Evolutionary conservation across 2,329 filamentous ascomycete species (phyloP), one percentile per base, ranked within the genome.

Genomic region (Ilyonectria sp.): DNA sequence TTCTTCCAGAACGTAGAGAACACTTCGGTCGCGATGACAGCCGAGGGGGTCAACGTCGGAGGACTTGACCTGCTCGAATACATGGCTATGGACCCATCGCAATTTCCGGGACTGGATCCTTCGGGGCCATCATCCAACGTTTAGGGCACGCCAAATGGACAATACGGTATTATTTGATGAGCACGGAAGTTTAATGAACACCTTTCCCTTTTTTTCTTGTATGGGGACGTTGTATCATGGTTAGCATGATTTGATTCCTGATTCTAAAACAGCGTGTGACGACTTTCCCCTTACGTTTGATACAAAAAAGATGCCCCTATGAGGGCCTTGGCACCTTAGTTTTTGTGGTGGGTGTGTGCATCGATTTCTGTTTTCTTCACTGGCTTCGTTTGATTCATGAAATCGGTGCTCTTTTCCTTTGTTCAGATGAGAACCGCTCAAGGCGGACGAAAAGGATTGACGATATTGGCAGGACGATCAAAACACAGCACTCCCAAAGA

Each of bases 41-140:
- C 90, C 9, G 90, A 92, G 71, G 90, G 90, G 31, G 87, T 92
- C 56, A 91, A 91, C 71, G 87, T 92, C 2, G 90, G 89, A 10
- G 90, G 90, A 0, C 82, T 92, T 35, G 90, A 92, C 75, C 76
- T 92, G 72, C 84, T 92, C 15, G 90, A 92, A 75, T 91, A 90
- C 70, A 91, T 92, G 89, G 87, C 88, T 8, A 89, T 91, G 86
- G 89, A 89, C 44, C 77, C 81, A 4, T 76, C 78, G 40, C 81
- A 82, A 44, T 85, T 84, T 52, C 80, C 83, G 1, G 77, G 77
- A 17, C 58, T 80, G 15, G 78, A 80, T 57, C 63, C 73, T 23
- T 73, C 74, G 8, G 74, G 73, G 2, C 69, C 77, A 6, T 68
- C 70, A 15, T 74, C 76, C 23, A 72, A 68, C 21, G 65, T 59